phyloP scores from a whole-genome alignment of 306 rosid species.

The Medicago ruthenica region DNA sequence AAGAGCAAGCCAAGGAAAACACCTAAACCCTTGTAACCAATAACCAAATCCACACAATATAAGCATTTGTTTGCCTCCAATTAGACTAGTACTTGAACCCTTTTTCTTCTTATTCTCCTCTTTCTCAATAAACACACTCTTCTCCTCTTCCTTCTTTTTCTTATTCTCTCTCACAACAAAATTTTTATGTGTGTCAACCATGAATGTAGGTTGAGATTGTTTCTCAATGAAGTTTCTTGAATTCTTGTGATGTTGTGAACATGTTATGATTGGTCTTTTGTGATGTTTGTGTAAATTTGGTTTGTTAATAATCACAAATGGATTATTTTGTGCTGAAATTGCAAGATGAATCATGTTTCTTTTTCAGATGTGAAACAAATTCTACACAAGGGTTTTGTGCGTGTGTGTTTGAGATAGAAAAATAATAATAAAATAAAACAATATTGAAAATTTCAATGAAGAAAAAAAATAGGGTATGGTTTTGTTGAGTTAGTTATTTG shows the following conservation, averaged over 20 bases:
- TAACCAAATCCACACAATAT: slow-evolving; percentile 84
- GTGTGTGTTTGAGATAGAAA: background rate
- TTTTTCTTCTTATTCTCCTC: slow-evolving; percentile 38
- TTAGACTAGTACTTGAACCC: slow-evolving; percentile 20
- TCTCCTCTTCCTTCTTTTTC: slow-evolving; percentile 28
- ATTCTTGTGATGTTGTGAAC: slow-evolving; percentile 49
- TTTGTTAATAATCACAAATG: slow-evolving; percentile 30
- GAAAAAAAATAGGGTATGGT: background rate
- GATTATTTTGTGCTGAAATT: slow-evolving; percentile 38
- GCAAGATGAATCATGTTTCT: slow-evolving; percentile 57
- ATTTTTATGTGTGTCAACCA: slow-evolving; percentile 32
- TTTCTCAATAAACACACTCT: slow-evolving; percentile 39
- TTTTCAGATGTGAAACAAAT: background rate
- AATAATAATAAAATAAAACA: background rate
- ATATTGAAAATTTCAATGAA: background rate
- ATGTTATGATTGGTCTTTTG: slow-evolving; percentile 22
- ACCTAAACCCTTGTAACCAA: slow-evolving; percentile 90
- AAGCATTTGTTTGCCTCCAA: slow-evolving; percentile 50
- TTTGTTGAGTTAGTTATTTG: background rate
- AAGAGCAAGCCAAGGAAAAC: slow-evolving; percentile 92
- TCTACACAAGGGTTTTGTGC: background rate
- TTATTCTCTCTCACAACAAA: slow-evolving; percentile 26
- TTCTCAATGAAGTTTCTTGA: slow-evolving; percentile 35
- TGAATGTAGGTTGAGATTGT: slow-evolving; percentile 27
- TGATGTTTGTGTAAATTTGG: slow-evolving; percentile 36